phyloP scores from a whole-genome alignment of 2,329 filamentous ascomycete genomes.

The Apiospora pterosperma region DNA sequence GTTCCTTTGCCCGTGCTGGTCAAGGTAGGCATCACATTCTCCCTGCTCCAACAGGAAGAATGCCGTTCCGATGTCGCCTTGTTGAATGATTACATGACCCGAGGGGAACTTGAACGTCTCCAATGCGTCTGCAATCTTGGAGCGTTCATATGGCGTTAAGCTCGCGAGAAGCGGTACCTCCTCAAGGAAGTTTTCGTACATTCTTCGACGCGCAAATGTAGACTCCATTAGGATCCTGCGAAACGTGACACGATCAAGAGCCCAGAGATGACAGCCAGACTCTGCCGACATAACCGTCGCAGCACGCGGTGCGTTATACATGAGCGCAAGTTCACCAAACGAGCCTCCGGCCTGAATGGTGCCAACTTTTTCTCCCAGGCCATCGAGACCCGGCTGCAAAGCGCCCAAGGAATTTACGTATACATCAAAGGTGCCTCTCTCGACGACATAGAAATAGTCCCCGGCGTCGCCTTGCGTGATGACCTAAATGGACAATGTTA shows the following conservation, averaged over 20 bases:
- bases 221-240: conserved; percentile 98
- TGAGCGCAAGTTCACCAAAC: conserved; percentile 93
- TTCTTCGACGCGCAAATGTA: conserved; percentile 89
- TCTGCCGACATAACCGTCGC: conserved; percentile 89
- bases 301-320: conserved; percentile 97
- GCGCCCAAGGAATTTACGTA: conserved; percentile 79
- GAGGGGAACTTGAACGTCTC: conserved; percentile 83
- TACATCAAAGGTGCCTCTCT: conserved; percentile 85
- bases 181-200: conserved; percentile 96
- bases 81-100: conserved; percentile 80
- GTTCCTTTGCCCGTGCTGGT: conserved; percentile 61
- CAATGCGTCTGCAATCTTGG: conserved; percentile 95
- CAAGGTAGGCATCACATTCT: conserved; percentile 71
- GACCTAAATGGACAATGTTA: conserved; percentile 51
- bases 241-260: conserved; percentile 92
- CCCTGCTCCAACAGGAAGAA: conserved; percentile 91
- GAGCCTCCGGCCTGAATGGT: conserved; percentile 84
- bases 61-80: conserved; percentile 86
- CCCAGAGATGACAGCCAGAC: conserved; percentile 79
- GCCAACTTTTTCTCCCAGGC: conserved; percentile 78
- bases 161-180: conserved; percentile 83
- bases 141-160: conserved; percentile 87
- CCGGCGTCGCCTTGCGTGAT: conserved; percentile 94
- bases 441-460: conserved; percentile 97
- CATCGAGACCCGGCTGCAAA: conserved; percentile 75